Percentiles rank a stretch among this genome's conserved stretches.
phyloP scores from a whole-genome alignment of 805 yeast genomes.

The Peterozyma toletana region DNA sequence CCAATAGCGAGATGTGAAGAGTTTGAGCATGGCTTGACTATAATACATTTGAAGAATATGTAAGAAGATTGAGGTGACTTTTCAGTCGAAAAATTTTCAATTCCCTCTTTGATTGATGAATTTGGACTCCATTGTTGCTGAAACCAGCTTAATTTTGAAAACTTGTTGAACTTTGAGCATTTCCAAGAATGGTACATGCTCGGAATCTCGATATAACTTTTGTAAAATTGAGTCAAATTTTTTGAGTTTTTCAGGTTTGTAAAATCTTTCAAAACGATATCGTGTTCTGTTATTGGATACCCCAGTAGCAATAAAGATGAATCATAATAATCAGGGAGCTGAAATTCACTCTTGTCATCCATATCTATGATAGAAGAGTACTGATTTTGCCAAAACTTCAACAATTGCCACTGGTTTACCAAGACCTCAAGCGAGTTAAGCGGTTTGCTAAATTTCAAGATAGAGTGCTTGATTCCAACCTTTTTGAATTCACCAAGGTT shows the following conservation, averaged over 20 bases:
- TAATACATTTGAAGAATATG: conserved; percentile 31
- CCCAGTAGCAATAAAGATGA: conserved; percentile 17
- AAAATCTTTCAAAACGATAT: conserved; percentile 10
- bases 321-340: conserved; percentile 27
- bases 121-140: conserved; percentile 13
- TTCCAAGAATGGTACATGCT: not conserved
- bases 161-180: not conserved
- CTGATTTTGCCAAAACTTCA: conserved; percentile 15
- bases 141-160: not conserved
- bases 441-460: conserved; percentile 20
- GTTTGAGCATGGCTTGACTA: conserved; percentile 25
- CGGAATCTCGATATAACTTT: not conserved
- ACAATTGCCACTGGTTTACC: conserved; percentile 21
- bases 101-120: conserved; percentile 16
- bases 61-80: conserved; percentile 5
- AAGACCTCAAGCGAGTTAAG: conserved; percentile 18
- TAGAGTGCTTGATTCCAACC: conserved; percentile 17
- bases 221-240: not conserved
- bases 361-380: conserved; percentile 14
- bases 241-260: not conserved
- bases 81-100: conserved; percentile 5
- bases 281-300: not conserved
- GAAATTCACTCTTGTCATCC: no score
- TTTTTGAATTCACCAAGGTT: conserved; percentile 18
- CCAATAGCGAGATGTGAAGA: conserved; percentile 28